Evolutionary conservation across 768 basidiomycete species (phyloP), one percentile per base, ranked within the genome.

Genomic region (Epithele typhae): DNA sequence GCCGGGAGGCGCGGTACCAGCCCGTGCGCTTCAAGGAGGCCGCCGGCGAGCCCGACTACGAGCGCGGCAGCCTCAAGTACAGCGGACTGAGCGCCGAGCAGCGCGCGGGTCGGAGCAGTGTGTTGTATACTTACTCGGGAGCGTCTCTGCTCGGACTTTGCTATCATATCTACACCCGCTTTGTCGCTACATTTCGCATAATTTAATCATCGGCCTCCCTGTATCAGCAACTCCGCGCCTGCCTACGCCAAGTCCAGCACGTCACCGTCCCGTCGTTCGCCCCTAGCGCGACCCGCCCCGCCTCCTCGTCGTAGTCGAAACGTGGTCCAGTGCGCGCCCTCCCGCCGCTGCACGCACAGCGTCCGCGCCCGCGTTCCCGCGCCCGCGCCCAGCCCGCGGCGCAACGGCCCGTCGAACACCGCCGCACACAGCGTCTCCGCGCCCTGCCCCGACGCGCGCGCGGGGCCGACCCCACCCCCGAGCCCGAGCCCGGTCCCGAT

Each of bases 231-330:
- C 27, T 30, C 14, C 27, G 14, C 27, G 14, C 27, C 27, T 7
- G 35, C 35, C 35, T 36, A 54, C 10, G 41, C 50, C 9, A 56
- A 39, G 32, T 70, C 61, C 43, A 78, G 44, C 11, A 82, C 57
- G 66, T 65, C 12, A 81, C 65, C 36, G 58, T 48, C 14, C 82
- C 82, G 48, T 65, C 69, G 45, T 68, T 70, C 33, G 76, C 73
- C 4, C 76, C 80, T 18, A 83, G 51, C 5, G 67, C 80, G 43
- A 83, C 64, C 49, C 75, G 65, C 4, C 82, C 82, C 37, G 64
- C 54, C 32, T 68, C 68, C 59, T 84, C 82, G 45, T 81, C 78
- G 53, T 84, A 84, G 59, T 81, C 82, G 49, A 84, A n/a, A 55
- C 37, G 78, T 68, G 3, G 74, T 73, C 82, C 81, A 84, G 49